These are phyloP conservation scores for Fusarium nurragi DNA, from an alignment of 2,329 filamentous ascomycete species.

Conservation along the genomic window DNA sequence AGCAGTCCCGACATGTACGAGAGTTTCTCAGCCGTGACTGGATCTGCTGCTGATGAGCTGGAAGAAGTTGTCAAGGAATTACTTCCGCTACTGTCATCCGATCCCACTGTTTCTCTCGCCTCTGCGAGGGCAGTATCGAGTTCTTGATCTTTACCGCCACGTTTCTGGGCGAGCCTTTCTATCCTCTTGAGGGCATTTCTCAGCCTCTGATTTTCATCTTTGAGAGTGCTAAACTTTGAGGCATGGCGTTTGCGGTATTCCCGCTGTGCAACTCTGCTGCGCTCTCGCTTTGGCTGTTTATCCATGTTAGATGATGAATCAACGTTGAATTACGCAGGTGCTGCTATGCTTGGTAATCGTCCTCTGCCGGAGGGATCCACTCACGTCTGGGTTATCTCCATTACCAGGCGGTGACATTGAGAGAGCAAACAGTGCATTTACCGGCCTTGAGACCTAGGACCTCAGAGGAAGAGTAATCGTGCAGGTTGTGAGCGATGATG, in stretches of 20 bases:
- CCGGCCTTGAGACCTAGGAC: not conserved
- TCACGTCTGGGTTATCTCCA: slow-evolving; percentile 22
- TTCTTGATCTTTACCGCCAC: slow-evolving; percentile 14
- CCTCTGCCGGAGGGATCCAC: slow-evolving; percentile 8
- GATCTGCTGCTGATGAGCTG: not conserved
- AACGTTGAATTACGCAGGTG: not conserved
- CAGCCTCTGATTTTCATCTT: slow-evolving; percentile 41
- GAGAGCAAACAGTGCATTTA: not conserved
- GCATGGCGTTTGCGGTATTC: slow-evolving; percentile 43
- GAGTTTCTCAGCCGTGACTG: not conserved
- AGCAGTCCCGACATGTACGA: not conserved
- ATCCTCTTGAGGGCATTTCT: slow-evolving; percentile 37
- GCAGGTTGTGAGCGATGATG: slow-evolving; percentile 16
- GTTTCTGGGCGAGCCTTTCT: slow-evolving; percentile 22
- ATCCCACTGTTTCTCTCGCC: slow-evolving; percentile 15
- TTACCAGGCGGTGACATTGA: slow-evolving; percentile 31
- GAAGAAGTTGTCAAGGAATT: not conserved
- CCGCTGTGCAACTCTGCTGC: slow-evolving; percentile 41
- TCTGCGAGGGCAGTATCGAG: slow-evolving; percentile 29
- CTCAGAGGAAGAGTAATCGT: not conserved
- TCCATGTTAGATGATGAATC: not conserved
- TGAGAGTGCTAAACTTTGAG: slow-evolving; percentile 38
- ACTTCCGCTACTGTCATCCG: slow-evolving; percentile 3
- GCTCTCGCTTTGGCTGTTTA: slow-evolving; percentile 39
- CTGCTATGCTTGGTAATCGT: slow-evolving; percentile 28